Base-by-base conservation (phyloP, 495 filamentous ascomycete genomes). In the Aspergillus carlsbadensis region DNA sequence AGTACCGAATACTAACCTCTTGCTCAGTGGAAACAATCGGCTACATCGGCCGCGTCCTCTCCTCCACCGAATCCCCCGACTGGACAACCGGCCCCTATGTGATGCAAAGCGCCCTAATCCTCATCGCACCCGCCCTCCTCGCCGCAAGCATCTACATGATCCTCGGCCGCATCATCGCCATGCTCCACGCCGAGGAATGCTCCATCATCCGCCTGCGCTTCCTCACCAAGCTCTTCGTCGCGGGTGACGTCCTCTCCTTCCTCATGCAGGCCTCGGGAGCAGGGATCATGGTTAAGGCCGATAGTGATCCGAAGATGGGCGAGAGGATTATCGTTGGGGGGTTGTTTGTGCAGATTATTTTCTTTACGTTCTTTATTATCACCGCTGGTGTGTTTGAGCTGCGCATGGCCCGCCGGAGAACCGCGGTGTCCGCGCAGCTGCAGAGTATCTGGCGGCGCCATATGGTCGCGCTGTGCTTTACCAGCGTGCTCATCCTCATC, bases 111-210 rank as follows among this genome's bases (percentile, higher is more conserved):
- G 51, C 75, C 13, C 68, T 81, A n/a, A 73, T 81, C 26, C 66
- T 84, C 8, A 67, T 83, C 21, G 76, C 78, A 1, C 81, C 80
- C 8, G 79, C 77, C 8, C 70, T 81, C 37, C 73, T 78, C 33
- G 79, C 81, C 0, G 82, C 81, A 0, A 80, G 78, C 1, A 76
- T 84, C 24, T 83, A 84, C 60, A 84, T 82, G 79, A 71, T 74
- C 6, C 76, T 85, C 8, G 82, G 76, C 0, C 71, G 81, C 0
- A 64, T 84, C 14, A 79, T 84, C 33, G 20, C 37, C 6, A 68
- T 80, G 57, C 55, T 79, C 2, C 63, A 76, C 3, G 79, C 64
- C 0, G 69, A 79, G 50, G 40, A 68, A 18, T 62, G 67, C 56
- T 73, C 77, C 0, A 13, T 80, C 0, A 66, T 84, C 43, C 59